phyloP scores from a whole-genome alignment of 2,329 filamentous ascomycete species.

The Trichocomaceae sp. region DNA sequence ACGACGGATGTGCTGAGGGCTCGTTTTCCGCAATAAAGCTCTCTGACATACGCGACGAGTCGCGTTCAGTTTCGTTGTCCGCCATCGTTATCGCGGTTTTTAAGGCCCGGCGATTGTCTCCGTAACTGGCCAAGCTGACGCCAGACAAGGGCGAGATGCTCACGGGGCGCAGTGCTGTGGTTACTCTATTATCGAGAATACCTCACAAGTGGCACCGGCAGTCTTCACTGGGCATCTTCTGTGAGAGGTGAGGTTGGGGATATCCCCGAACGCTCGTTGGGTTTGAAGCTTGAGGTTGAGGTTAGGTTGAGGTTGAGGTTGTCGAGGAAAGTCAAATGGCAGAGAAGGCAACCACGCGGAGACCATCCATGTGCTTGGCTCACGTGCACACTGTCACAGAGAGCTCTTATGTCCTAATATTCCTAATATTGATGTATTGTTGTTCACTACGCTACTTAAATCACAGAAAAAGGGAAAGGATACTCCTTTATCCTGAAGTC shows the following conservation, averaged over 20 bases:
- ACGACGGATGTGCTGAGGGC: slow-evolving; percentile 8
- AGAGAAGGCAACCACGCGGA: not conserved
- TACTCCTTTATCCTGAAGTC: not conserved
- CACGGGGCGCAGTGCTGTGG: not conserved
- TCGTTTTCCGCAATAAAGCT: slow-evolving; percentile 1
- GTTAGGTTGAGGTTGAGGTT: slow-evolving; percentile 1
- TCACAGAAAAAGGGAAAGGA: not conserved
- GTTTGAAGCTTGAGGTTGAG: not conserved
- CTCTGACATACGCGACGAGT: slow-evolving; percentile 10
- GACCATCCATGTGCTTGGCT: slow-evolving; percentile 5
- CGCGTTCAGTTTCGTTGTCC: slow-evolving; percentile 12
- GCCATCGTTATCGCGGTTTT: slow-evolving; percentile 15
- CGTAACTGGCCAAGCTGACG: not conserved
- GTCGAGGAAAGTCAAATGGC: too few relatives aligned
- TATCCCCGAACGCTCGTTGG: slow-evolving; percentile 5
- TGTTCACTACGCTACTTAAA: not conserved
- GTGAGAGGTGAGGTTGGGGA: slow-evolving; percentile 1
- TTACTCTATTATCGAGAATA: not conserved
- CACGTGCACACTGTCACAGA: slow-evolving; percentile 8
- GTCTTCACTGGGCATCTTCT: not conserved
- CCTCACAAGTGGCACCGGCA: slow-evolving; percentile 1
- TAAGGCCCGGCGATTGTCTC: not conserved
- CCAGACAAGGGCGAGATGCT: not conserved
- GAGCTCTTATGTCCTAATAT: not conserved
- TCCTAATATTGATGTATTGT: too few relatives aligned